Evolutionary conservation across 2,329 filamentous ascomycete species (phyloP).

Genomic region (Hypoxylon sp.): DNA sequence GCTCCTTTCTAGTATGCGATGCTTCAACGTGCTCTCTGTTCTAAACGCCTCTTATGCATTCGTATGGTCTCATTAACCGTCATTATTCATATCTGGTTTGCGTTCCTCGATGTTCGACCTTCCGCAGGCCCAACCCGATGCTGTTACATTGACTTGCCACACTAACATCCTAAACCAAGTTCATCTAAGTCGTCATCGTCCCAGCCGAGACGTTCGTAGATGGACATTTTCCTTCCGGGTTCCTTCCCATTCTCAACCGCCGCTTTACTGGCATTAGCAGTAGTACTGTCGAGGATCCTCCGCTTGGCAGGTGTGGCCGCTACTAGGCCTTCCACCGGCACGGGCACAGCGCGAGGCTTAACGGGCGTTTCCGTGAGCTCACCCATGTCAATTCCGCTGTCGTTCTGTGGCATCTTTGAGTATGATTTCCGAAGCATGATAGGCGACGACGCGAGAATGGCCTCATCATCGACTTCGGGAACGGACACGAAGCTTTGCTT

Average conservation of each 20-base stretch:
- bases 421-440: constrained; percentile 46
- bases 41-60: constrained; percentile 45
- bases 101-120: not conserved
- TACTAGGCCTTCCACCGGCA: constrained; percentile 44
- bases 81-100: constrained; percentile 29
- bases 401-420: constrained; percentile 42
- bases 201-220: constrained; percentile 70
- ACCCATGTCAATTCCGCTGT: constrained; percentile 51
- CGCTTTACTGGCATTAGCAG: constrained; percentile 5
- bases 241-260: constrained; percentile 31
- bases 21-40: constrained; percentile 25
- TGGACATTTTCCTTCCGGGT: constrained; percentile 55
- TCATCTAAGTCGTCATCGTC: constrained; percentile 68
- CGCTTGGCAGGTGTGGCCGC: constrained; percentile 47
- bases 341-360: constrained; percentile 47
- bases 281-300: constrained; percentile 21
- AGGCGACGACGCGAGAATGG: constrained; percentile 52
- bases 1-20: constrained; percentile 27
- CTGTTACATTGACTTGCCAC: not conserved
- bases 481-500: constrained; percentile 43
- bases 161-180: constrained; percentile 32
- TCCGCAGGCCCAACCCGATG: not conserved
- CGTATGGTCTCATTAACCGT: constrained; percentile 43
- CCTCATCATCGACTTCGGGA: constrained; percentile 46
- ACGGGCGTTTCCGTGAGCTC: constrained; percentile 56